Evolutionary conservation across 768 basidiomycete species (phyloP), one percentile per base, ranked within the genome.

Genomic region (Sporobolomyces roseus): DNA sequence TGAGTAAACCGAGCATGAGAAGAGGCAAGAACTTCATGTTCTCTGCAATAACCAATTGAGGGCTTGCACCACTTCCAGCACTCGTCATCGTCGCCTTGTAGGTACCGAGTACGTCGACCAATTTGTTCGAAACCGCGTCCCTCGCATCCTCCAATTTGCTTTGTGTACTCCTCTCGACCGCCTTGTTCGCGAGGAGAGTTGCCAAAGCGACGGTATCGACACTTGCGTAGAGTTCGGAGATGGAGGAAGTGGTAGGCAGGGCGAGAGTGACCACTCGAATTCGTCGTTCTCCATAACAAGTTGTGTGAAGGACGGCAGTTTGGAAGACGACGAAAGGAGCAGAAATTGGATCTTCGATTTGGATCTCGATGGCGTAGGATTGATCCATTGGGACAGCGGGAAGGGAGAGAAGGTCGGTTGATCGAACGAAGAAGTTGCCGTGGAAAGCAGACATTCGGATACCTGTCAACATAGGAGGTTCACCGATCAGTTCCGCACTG

Each of bases 1-100:
- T 99, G 79, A 98, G 78, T 65, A 99, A 78, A 21, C 91, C 94
- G 49, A 98, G 87, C 35, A 89, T 82, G 68, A 99, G 80, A 29
- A 97, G 85, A 3, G 96, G 96, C 46, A 99, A 80, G 85, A 93
- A 88, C 83, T 91, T 92, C 82, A 98, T 75, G 79, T 98, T 99
- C 72, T 94, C 93, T 7, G 89, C 87, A 67, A 93, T 85, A 17
- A 93, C 89, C 66, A 99, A 81, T 77, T 94, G 92, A 12, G 93
- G 93, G 72, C 90, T 93, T 1, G 96, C 93, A 29, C 93, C 93
- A 1, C 89, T 86, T 21, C 92, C 93, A 5, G 89, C 88, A 29
- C 91, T 87, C 16, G 94, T 98, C 89, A 97, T 97, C 70, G 90
- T 94, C 49, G 87, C 86, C 84, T 97, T 98, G 83, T 93, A 96